Evolutionary conservation across 2,329 filamentous ascomycete genomes (phyloP), one percentile per base, ranked within the genome.

Genomic region (Calonectria multiphialidica): DNA sequence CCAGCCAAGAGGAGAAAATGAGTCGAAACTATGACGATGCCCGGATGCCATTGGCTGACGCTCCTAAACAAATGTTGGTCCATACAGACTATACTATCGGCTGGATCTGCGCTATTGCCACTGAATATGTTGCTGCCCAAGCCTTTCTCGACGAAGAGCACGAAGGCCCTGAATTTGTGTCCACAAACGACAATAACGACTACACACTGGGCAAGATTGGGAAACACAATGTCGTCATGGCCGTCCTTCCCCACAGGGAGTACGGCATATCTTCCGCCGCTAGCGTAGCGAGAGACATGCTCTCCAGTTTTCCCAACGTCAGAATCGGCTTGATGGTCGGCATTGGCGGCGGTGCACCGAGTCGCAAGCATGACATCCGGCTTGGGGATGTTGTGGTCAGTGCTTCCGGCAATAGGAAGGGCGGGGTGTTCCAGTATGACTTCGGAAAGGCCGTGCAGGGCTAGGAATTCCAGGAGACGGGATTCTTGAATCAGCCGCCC

Each of bases 151-250:
- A n/a, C n/a, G n/a, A n/a, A n/a, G n/a, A n/a, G n/a, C n/a, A n/a
- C n/a, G n/a, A n/a, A n/a, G n/a, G n/a, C n/a, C n/a, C n/a, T n/a
- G n/a, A n/a, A n/a, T n/a, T n/a, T n/a, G n/a, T n/a, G n/a, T n/a
- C n/a, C n/a, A n/a, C n/a, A n/a, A 23, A 62, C 3, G 75, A 79
- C 18, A 55, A 50, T 12, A 76, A 76, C 35, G 42, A n/a, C 13
- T 78, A 79, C 23, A 66, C 49, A 0, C 64, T 78, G 2, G 79
- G 78, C 5, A 63, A 9, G 1, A 64, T 79, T 12, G 73, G 72
- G 5, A 10, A 25, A 0, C 76, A 80, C 5, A 78, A 77, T 5
- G 50, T 77, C 1, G 74, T 77, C 0, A 73, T 79, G 1, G 74
- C 74, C 0, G 50, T 66, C 0, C 15, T 79, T 0, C 75, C 76